Evolutionary conservation across 2,329 filamentous ascomycete genomes (phyloP), one percentile per base, ranked within the genome.

Genomic region (Ceratocystis ficicola): DNA sequence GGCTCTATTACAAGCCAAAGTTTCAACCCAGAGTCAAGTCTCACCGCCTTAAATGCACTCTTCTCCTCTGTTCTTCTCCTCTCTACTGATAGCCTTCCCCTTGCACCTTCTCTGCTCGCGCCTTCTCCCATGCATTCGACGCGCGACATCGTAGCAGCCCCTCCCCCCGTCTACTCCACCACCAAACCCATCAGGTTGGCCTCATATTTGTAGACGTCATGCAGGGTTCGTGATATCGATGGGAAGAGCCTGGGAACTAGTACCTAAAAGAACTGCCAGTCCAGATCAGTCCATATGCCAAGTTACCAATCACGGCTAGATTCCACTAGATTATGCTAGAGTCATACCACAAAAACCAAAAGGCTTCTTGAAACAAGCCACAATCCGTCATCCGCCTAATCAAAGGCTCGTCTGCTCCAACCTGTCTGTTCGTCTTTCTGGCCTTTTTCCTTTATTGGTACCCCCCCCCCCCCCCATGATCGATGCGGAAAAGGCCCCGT

Each of bases 361-460:
- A 25, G 48, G 48, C 8, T 52, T 30, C 44, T 46, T 63, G 62
- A 50, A 48, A 63, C 48, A 63, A 48, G 48, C 48, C 62, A 63
- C 48, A 62, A 36, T 36, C 60, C 30, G 15, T 32, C 2, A 15
- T 25, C 62, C 50, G 48, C 48, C 48, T 15, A 25, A 15, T 52
- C 25, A n/a, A 52, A n/a, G 48, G 22, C 48, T 12, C 12, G 3
- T 41, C 36, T 52, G 48, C 48, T 25, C 15, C 48, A 52, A 22
- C 22, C 20, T 50, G 8, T 25, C 17, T 50, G 6, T 20, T 20
- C 17, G 6, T 48, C 46, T 10, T 22, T 22, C 20, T 15, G 20
- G 25, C 10, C 10, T 20, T 15, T 25, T 52, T 25, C 8, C 5
- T 3, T 25, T 52, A 10, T 41, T 41, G 10, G 10, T 6, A 17